Evolutionary conservation across 1,284 basidiomycete genomes (phyloP).

Genomic region (Cerioporus squamosus): DNA sequence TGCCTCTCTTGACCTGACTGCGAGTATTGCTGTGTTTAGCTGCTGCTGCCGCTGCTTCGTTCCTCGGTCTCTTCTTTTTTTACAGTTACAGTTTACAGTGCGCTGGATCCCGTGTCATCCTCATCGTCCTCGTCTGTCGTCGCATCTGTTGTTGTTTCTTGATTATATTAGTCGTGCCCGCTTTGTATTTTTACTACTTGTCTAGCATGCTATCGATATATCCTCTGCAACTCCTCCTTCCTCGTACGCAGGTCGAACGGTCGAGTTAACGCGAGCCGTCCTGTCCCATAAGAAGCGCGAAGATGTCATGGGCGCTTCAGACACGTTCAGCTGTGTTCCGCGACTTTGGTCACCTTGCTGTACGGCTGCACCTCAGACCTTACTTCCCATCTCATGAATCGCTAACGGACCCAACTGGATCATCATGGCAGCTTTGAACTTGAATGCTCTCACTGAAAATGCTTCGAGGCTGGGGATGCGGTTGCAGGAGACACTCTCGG

Average conservation of each 20-base stretch:
- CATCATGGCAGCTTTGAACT: constrained; percentile 57
- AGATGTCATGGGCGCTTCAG: constrained; percentile 10
- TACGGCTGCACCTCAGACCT: no score
- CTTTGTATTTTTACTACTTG: constrained; percentile 43
- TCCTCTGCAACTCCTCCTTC: constrained; percentile 17
- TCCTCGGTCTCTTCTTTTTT: neutral
- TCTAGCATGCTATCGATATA: constrained; percentile 42
- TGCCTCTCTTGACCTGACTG: constrained; percentile 1
- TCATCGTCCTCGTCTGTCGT: constrained; percentile 29
- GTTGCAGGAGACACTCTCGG: constrained; percentile 78
- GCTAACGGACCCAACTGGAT: neutral
- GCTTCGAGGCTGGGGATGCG: constrained; percentile 79
- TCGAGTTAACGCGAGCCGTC: no score
- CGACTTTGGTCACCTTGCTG: neutral
- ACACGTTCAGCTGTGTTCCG: neutral
- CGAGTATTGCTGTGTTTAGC: constrained; percentile 4
- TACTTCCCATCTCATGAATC: neutral
- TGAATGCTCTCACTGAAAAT: constrained; percentile 78
- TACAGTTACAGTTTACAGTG: neutral
- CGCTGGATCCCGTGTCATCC: constrained; percentile 1
- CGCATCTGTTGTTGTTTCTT: constrained; percentile 41
- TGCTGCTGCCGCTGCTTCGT: constrained; percentile 2
- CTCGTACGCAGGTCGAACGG: neutral
- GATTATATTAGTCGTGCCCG: constrained; percentile 35
- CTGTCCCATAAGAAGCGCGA: no score